Base-by-base conservation (phyloP, 2,329 filamentous ascomycete species). In the Pseudovirgaria hyperparasitica region DNA sequence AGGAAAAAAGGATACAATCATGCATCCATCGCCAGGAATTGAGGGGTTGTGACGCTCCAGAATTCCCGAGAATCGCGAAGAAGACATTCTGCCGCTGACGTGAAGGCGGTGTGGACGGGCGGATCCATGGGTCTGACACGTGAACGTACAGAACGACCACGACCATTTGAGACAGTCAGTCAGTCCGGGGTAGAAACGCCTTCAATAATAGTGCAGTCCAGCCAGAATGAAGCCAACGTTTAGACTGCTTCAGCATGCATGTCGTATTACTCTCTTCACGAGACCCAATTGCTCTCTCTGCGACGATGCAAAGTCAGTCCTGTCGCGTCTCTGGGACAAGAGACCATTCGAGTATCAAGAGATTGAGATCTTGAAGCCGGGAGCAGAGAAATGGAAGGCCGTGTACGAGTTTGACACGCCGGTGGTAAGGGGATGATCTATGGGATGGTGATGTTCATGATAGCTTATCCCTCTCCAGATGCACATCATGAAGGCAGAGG, bases 351-450 rank as follows among this genome's bases (percentile, higher is more conserved):
- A 64, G 11, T 84, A 73, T 50, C 60, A 62, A 6, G 77, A 85
- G 50, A 62, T 82, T 34, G 66, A 85, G 45, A 71, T 86, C 25
- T 71, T 80, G 55, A 65, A 67, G 25, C 62, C 67, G 0, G 67
- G 72, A 15, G 64, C 66, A 10, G 67, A 71, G 35, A 56, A 60
- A 14, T 87, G 81, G 81, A 73, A 70, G 42, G 64, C 75, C 25
- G 45, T 84, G 1, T 87, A 87, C 46, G 80, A 85, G 31, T 82
- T 85, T 48, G 81, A 87, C 40, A 80, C 82, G 6, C 81, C 81
- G 0, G 81, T 86, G 44, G 80, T 86, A 59, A 43, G 57, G 34
- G 11, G 11, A 15, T 19, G 14, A n/a, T 17, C 20, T 28, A 7
- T 23, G 16, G 22, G 34, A 41, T 30, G 18, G 22, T 11, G 25